Base-by-base conservation (phyloP, 495 filamentous ascomycete species). In the Barbatosphaeria neglecta region DNA sequence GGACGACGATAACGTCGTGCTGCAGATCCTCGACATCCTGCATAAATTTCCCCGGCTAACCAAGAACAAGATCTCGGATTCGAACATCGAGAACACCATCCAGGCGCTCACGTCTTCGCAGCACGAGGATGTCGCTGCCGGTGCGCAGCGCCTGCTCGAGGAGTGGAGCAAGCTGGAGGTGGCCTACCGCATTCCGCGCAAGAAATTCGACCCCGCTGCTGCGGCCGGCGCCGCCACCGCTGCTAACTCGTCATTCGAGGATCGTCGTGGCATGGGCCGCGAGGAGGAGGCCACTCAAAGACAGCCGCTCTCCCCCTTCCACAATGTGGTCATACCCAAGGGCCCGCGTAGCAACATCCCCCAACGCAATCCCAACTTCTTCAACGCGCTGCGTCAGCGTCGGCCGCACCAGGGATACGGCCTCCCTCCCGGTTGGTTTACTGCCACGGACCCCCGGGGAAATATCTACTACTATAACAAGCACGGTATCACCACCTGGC, bases 51-150 rank as follows among this genome's bases (percentile, higher is more conserved):
- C 93, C 6, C 83, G 90, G 17, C 72, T 97, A 22, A 96, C 92
- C 8, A 85, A 86, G 43, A 99, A 99, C 68, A 99, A 97, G 65
- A 96, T 99, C 48, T 82, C 83, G 47, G 88, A 95, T 55, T 95
- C 92, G 4, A 94, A 95, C 57, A 95, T 99, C 48, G 92, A 99
- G 60, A 74, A 78, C 4, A 86, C 83, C 1, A 78, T 99, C 38
- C 72, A 86, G 56, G 71, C 75, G 9, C 66, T 99, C 22, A 78
- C 75, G 7, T 66, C 60, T 11, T 83, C 74, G 24, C 81, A 73
- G 8, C 83, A 97, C 52, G 82, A 89, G 46, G 73, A 78, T 44
- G 86, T 97, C 6, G 75, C 80, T 28, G 73, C 73, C 18, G 77
- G 83, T 57, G 74, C 92, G n/a, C 70, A 75, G 13, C 67, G 72